A percentile compares a stretch with the other conserved stretches of the same genome.
phyloP scores from a whole-genome alignment of 805 yeast species.

The Nakazawaea molendinolei region DNA sequence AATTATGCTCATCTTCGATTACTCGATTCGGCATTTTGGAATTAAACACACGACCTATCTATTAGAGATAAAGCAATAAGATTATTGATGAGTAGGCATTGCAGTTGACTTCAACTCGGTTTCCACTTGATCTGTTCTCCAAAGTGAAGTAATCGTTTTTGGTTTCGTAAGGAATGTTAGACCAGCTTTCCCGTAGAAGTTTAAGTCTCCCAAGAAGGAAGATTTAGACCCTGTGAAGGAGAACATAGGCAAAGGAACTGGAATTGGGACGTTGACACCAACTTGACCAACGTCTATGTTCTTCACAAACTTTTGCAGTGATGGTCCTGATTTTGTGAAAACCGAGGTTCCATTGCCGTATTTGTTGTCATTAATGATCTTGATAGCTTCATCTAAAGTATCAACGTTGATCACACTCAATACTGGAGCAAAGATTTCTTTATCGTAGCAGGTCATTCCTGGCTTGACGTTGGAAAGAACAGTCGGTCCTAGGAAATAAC shows the following conservation, averaged over 20 bases:
- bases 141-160: conserved; percentile 64
- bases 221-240: conserved; percentile 74
- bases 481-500: conserved; percentile 72
- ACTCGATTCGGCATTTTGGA: too few species aligned
- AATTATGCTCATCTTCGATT: too few species aligned
- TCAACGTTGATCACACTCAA: conserved; percentile 55
- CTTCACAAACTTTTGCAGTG: conserved; percentile 65
- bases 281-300: conserved; percentile 71
- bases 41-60: too few species aligned
- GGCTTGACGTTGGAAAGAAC: conserved; percentile 54
- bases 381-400: conserved; percentile 63
- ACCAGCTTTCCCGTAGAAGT: conserved; percentile 77
- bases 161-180: conserved; percentile 65
- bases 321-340: conserved; percentile 63
- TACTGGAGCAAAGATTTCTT: conserved; percentile 76
- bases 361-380: conserved; percentile 45
- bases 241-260: conserved; percentile 78
- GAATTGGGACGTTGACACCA: conserved; percentile 74
- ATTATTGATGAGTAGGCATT: conserved; percentile 53
- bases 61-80: not conserved
- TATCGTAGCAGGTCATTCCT: conserved; percentile 67
- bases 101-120: conserved; percentile 49
- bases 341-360: conserved; percentile 72
- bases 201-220: conserved; percentile 72
- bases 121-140: conserved; percentile 49